These are phyloP conservation scores for Panaeolus cyanescens DNA, from an alignment of 768 basidiomycete genomes.

Conservation along the genomic window DNA sequence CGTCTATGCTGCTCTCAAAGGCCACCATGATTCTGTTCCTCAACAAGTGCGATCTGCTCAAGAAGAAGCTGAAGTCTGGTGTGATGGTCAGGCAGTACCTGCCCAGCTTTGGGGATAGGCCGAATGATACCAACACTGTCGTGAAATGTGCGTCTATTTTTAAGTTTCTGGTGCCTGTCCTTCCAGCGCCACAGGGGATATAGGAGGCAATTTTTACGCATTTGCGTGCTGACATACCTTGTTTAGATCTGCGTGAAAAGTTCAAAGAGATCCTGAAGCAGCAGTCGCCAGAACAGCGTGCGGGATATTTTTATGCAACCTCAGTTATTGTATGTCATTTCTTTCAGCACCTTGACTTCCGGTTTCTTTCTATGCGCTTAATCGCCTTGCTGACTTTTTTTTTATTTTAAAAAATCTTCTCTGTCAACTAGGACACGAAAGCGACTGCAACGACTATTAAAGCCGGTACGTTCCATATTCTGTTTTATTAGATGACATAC, in stretches of 20 bases:
- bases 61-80: conserved; percentile 47
- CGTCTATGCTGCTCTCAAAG: conserved; percentile 56
- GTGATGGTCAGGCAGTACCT: conserved; percentile 54
- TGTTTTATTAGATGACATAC: background rate
- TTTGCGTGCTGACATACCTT: background rate
- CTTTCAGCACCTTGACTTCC: background rate
- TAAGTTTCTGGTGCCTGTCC: background rate
- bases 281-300: conserved; percentile 48
- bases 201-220: background rate
- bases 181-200: background rate
- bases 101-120: conserved; percentile 60
- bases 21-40: conserved; percentile 71
- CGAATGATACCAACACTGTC: conserved; percentile 56
- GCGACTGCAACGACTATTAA: conserved; percentile 54
- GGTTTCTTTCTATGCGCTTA: background rate
- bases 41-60: conserved; percentile 72
- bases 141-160: conserved; percentile 52
- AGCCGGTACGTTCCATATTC: conserved; percentile 37
- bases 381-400: background rate
- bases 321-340: conserved; percentile 53
- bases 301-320: conserved; percentile 60
- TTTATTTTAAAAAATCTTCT: background rate
- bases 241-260: conserved; percentile 37
- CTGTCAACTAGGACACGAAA: conserved; percentile 47
- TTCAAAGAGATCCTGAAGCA: conserved; percentile 56